These are phyloP conservation scores for Pouteria glomerata DNA, from an alignment of 148 eudicot species.

Conservation along the genomic window DNA sequence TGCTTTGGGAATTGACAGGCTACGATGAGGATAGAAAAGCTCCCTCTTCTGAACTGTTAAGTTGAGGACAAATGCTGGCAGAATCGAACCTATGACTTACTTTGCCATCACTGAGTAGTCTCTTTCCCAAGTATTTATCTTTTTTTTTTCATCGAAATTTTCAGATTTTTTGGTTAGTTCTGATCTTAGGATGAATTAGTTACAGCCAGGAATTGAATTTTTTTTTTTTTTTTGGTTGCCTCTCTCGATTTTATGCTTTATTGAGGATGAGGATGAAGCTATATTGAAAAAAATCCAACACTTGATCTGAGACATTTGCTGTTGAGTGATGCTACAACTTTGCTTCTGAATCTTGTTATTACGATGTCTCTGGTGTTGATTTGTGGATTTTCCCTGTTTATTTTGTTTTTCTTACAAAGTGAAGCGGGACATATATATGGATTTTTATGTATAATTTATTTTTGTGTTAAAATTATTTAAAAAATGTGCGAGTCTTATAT, in stretches of 20 bases:
- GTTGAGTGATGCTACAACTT: conserved; percentile 1
- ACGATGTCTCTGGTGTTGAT: background rate
- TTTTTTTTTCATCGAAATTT: background rate
- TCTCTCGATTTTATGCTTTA: background rate
- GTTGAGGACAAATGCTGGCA: conserved; percentile 19
- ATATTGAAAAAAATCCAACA: background rate
- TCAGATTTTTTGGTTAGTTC: background rate
- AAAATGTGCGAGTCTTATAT: too few species aligned
- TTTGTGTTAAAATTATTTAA: too few species aligned
- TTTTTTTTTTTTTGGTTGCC: background rate
- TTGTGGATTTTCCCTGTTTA: background rate
- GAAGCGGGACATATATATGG: too few species aligned
- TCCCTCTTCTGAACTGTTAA: conserved; percentile 17
- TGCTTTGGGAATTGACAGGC: background rate
- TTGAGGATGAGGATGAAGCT: conserved; percentile 8
- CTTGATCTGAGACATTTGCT: background rate
- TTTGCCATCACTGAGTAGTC: conserved; percentile 16
- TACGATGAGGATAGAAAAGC: conserved; percentile 30
- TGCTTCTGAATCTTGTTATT: conserved; percentile 7
- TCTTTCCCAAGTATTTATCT: background rate
- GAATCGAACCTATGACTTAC: conserved; percentile 11
- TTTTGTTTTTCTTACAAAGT: background rate
- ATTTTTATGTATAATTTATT: too few species aligned
- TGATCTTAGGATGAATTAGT: background rate
- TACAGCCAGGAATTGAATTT: background rate